Percentiles rank a stretch among this genome's conserved stretches.
Evolutionary conservation across 768 basidiomycete genomes (phyloP).

Genomic region (Boletales sp.): DNA sequence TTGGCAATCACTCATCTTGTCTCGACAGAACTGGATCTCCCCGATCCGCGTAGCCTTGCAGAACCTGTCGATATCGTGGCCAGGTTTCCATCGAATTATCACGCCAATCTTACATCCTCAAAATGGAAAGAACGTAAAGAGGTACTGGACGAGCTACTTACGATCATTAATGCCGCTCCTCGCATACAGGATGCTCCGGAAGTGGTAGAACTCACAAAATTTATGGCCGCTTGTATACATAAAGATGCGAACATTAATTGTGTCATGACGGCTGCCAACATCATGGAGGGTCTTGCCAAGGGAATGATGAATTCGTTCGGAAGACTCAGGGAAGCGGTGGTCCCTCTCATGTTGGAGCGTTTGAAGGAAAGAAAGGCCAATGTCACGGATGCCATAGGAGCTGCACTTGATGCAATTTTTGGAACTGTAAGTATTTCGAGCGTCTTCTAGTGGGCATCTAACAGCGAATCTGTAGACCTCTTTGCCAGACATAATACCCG

Average conservation of each 20-base stretch:
- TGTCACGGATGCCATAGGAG: conserved; percentile 86
- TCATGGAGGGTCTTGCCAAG: conserved; percentile 82
- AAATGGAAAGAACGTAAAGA: conserved; percentile 99
- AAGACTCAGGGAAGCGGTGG: conserved; percentile 64
- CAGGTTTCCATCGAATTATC: conserved; percentile 73
- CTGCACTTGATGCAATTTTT: conserved; percentile 87
- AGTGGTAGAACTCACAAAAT: conserved; percentile 70
- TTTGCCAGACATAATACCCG: conserved; percentile 77
- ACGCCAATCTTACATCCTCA: conserved; percentile 73
- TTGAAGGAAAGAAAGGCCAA: conserved; percentile 91
- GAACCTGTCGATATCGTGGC: conserved; percentile 78
- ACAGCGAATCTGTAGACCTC: conserved; percentile 50
- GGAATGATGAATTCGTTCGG: conserved; percentile 75
- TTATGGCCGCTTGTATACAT: conserved; percentile 76
- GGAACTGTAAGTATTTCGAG: conserved; percentile 57
- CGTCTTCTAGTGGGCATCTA: conserved; percentile 2
- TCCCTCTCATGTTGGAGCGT: conserved; percentile 79
- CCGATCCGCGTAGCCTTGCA: conserved; percentile 76
- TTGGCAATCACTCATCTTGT: conserved; percentile 7
- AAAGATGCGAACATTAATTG: conserved; percentile 94
- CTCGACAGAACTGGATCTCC: conserved; percentile 44
- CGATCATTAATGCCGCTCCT: conserved; percentile 63
- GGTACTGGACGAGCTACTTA: conserved; percentile 77
- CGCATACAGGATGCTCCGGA: conserved; percentile 80
- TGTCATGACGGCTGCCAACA: conserved; percentile 82